Evolutionary conservation across 345 rosid species (phyloP).

Genomic region (Eutrema yunnanense): DNA sequence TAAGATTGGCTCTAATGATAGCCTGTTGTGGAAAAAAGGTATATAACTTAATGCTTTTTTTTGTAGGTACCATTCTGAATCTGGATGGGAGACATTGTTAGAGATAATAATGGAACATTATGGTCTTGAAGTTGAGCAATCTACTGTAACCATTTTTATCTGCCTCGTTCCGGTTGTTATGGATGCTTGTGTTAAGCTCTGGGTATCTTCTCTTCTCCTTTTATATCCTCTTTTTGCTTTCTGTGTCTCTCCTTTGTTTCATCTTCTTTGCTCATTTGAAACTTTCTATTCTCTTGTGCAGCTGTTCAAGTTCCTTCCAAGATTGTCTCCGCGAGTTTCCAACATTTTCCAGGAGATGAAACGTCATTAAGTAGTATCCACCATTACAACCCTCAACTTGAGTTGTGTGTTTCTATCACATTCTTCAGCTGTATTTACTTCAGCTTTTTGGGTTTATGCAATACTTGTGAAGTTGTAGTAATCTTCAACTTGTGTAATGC

Average conservation of each 20-base stretch:
- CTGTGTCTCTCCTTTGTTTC: neutral
- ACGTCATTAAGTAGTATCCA: conserved; percentile 51
- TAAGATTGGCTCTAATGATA: neutral
- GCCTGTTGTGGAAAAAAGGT: neutral
- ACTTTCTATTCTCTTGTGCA: conserved; percentile 24
- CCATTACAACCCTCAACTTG: conserved; percentile 16
- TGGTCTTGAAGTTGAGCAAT: conserved; percentile 64
- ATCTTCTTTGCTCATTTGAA: neutral
- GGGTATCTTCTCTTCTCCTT: conserved; percentile 51
- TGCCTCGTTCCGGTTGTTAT: conserved; percentile 65
- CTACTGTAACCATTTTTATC: conserved; percentile 62
- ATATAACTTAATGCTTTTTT: neutral
- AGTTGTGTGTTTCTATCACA: conserved; percentile 4
- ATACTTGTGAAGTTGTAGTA: neutral
- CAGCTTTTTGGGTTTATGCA: conserved; percentile 2
- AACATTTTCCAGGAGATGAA: conserved; percentile 73
- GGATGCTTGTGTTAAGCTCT: conserved; percentile 84
- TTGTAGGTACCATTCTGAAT: conserved; percentile 87
- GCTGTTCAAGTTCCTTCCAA: conserved; percentile 81
- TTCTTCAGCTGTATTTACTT: conserved; percentile 4
- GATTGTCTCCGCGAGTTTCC: conserved; percentile 71
- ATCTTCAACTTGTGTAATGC: neutral
- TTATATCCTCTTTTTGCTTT: neutral
- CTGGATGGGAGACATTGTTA: conserved; percentile 80
- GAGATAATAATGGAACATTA: conserved; percentile 81